phyloP scores from a whole-genome alignment of 371 early-diverging fungal genomes.

The Thermomucor indicae-seudaticae region DNA sequence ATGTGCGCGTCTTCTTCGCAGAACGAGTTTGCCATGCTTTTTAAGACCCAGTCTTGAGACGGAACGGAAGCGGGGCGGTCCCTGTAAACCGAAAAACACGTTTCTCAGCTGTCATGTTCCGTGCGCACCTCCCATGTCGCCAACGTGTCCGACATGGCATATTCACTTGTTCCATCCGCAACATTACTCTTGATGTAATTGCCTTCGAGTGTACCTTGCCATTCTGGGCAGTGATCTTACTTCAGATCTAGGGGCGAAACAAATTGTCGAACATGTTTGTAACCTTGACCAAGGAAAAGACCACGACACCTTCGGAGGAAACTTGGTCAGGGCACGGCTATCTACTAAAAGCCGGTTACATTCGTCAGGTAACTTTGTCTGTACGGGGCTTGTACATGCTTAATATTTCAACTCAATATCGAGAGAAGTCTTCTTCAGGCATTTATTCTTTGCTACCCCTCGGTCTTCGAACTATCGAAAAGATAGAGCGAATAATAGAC shows the following conservation, averaged over 20 bases:
- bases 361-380: conserved; percentile 42
- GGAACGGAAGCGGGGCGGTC: too few relatives aligned
- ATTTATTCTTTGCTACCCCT: conserved; percentile 80
- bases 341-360: conserved; percentile 48
- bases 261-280: conserved; percentile 20
- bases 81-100: too few relatives aligned
- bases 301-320: conserved; percentile 4
- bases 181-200: too few relatives aligned
- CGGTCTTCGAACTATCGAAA: conserved; percentile 69
- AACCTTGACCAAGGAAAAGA: conserved; percentile 23
- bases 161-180: too few relatives aligned
- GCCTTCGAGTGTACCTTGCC: too few relatives aligned
- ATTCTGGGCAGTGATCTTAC: too few relatives aligned
- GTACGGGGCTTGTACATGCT: not conserved
- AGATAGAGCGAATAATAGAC: conserved; percentile 76
- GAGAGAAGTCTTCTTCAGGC: conserved; percentile 66
- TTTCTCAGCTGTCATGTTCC: too few relatives aligned
- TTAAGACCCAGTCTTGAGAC: too few relatives aligned
- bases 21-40: too few relatives aligned
- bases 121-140: too few relatives aligned
- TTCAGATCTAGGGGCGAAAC: conserved; percentile 2
- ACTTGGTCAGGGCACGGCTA: conserved; percentile 26
- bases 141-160: too few relatives aligned
- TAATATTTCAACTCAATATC: not conserved
- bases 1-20: too few relatives aligned